Base-by-base conservation (phyloP, 2,329 filamentous ascomycete species). In the Talaromyces sp. region DNA sequence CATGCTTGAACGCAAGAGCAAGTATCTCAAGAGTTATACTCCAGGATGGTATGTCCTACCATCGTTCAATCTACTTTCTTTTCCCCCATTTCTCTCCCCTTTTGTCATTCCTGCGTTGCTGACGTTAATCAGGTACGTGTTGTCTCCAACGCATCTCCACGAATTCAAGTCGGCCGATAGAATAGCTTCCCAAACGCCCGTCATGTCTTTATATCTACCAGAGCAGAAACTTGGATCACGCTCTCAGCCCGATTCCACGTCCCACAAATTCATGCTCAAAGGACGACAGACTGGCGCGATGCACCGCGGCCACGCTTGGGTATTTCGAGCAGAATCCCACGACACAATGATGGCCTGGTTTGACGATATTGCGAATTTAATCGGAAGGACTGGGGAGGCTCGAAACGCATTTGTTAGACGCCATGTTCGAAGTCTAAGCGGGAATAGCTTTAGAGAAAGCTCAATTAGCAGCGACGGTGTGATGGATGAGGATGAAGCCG, bases 91-190 rank as follows among this genome's bases (percentile, higher is more conserved):
- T 10, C 24, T 5, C 26, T 19, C 24, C 26, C 11, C 24, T 9
- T 14, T 26, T 26, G 43, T 17, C 14, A 21, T 38, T 13, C 24
- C 7, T 31, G 32, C 26, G 24, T 21, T 31, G 41, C 43, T 57
- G 35, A 57, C 49, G 24, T 32, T 10, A 35, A 7, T 31, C 67
- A 95, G 90, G 91, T 97, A 97, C 75, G 92, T 98, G 54, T 81
- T 99, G 67, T 96, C 95, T 68, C 91, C 95, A 17, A 98, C 95
- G 59, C 95, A 99, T 77, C 84, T 99, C 24, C 95, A 99, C 78
- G 95, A 99, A 77, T 99, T 98, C 84, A 97, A 96, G 75, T 96
- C 92, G n/a, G 91, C 92, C 66, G 93, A 98, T 77, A 93, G 93
- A 73, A 89, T 88, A 64, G 82, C 83, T 68, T 82, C 85, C 62